These are phyloP conservation scores for Phlebopus sp. DNA, from an alignment of 1,284 basidiomycete species.

Conservation along the genomic window DNA sequence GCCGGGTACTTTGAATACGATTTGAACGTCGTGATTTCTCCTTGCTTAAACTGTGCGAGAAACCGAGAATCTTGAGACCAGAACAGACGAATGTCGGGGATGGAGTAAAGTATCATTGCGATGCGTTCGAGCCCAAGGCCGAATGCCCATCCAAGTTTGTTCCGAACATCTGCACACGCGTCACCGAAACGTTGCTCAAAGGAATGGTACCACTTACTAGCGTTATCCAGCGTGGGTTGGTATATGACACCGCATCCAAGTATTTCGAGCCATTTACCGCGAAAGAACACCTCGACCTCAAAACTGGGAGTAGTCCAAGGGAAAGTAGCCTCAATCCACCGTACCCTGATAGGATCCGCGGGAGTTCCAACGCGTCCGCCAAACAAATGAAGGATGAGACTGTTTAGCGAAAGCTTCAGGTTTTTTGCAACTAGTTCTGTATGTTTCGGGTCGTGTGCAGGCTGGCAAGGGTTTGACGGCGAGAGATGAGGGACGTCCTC, in stretches of 20 bases:
- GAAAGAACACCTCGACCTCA: conserved; percentile 97
- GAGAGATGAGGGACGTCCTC: conserved; percentile 81
- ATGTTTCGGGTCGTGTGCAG: conserved; percentile 67
- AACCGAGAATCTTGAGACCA: conserved; percentile 94
- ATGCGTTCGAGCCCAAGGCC: conserved; percentile 97
- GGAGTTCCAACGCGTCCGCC: conserved; percentile 50
- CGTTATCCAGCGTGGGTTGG: conserved; percentile 84
- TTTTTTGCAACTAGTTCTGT: conserved; percentile 78
- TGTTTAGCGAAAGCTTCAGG: conserved; percentile 90
- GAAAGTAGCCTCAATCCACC: conserved; percentile 98
- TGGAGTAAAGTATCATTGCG: conserved; percentile 96
- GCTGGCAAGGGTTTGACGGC: conserved; percentile 79
- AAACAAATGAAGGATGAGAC: conserved; percentile 84
- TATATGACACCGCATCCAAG: conserved; percentile 92
- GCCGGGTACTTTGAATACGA: conserved; percentile 89
- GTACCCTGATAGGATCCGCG: conserved; percentile 73
- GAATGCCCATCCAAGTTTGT: conserved; percentile 97
- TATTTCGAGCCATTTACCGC: conserved; percentile 97
- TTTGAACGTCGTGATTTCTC: conserved; percentile 78
- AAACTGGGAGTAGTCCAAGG: conserved; percentile 98
- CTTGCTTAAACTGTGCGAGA: conserved; percentile 78
- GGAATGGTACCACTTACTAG: conserved; percentile 55
- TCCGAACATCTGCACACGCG: conserved; percentile 55
- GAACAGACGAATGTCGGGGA: conserved; percentile 99
- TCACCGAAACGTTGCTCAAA: conserved; percentile 10